phyloP scores from a whole-genome alignment of 148 eudicot genomes.

The Cornus florida region DNA sequence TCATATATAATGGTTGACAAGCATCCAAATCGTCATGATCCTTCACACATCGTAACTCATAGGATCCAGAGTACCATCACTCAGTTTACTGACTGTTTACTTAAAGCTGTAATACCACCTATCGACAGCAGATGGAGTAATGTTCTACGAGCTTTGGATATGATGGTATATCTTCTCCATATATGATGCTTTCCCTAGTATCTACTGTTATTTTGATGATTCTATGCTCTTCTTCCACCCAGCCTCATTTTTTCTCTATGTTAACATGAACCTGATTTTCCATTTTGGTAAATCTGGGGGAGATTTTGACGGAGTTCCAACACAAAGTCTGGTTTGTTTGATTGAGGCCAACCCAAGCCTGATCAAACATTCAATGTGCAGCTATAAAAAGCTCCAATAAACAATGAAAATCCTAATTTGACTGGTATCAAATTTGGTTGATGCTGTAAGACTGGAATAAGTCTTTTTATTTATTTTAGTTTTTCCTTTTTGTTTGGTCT shows the following conservation, averaged over 20 bases:
- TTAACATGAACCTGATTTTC: background rate
- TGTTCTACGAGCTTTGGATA: slow-evolving; percentile 54
- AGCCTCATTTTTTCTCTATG: background rate
- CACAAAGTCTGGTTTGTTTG: background rate
- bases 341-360: background rate
- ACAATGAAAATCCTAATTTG: background rate
- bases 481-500: background rate
- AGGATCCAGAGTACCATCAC: slow-evolving; percentile 74
- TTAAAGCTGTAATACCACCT: slow-evolving; percentile 34
- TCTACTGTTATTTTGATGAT: background rate
- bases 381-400: background rate
- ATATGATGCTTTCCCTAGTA: background rate
- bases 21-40: slow-evolving; percentile 94
- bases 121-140: slow-evolving; percentile 51
- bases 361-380: background rate
- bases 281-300: background rate
- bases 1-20: slow-evolving; percentile 73
- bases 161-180: slow-evolving; percentile 43
- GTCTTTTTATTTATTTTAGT: background rate
- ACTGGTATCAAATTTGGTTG: background rate
- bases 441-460: background rate
- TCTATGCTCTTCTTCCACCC: background rate
- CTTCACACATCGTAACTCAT: slow-evolving; percentile 86
- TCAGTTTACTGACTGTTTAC: slow-evolving; percentile 58
- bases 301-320: background rate